phyloP scores from a whole-genome alignment of 108 stramenopile species.

The Licmophora abbreviata region DNA sequence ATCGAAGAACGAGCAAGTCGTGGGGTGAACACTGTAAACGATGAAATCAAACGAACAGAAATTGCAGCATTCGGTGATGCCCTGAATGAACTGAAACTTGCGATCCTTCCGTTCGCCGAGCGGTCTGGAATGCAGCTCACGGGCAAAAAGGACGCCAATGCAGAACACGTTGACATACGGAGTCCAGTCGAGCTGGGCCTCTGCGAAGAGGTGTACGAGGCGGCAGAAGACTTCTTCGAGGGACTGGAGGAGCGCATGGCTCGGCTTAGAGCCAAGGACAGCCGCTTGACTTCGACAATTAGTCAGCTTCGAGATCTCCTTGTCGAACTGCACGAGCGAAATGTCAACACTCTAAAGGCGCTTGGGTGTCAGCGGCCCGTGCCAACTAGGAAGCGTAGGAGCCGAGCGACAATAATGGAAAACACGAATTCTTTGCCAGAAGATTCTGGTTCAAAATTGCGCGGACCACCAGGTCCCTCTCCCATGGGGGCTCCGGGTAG shows the following conservation, averaged over 20 bases:
- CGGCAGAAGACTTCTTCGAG: conserved; percentile 21
- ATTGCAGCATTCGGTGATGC: conserved; percentile 32
- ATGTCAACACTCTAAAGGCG: conserved; percentile 21
- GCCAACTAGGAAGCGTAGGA: conserved; percentile 31
- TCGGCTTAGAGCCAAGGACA: conserved; percentile 21
- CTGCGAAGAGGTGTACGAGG: conserved; percentile 28
- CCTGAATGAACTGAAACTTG: conserved; percentile 33
- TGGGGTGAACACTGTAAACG: conserved; percentile 29
- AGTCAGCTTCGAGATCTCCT: conserved; percentile 24
- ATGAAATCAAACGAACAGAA: conserved; percentile 39
- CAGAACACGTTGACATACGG: conserved; percentile 32
- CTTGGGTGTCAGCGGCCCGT: conserved; percentile 21
- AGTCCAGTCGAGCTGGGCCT: conserved; percentile 33
- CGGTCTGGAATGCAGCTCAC: conserved; percentile 53
- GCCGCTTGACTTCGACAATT: conserved; percentile 34
- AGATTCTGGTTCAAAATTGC: too few relatives aligned
- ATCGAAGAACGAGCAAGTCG: conserved; percentile 22
- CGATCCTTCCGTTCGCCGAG: conserved; percentile 24
- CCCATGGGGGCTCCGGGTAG: neutral
- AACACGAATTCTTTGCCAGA: too few relatives aligned
- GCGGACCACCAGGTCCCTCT: too few relatives aligned
- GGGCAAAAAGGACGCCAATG: conserved; percentile 40
- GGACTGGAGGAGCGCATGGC: conserved; percentile 31
- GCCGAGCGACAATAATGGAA: conserved; percentile 20
- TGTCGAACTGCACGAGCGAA: conserved; percentile 27